phyloP scores from a whole-genome alignment of 116 monocot species.

The Trichopus zeylanicus region DNA sequence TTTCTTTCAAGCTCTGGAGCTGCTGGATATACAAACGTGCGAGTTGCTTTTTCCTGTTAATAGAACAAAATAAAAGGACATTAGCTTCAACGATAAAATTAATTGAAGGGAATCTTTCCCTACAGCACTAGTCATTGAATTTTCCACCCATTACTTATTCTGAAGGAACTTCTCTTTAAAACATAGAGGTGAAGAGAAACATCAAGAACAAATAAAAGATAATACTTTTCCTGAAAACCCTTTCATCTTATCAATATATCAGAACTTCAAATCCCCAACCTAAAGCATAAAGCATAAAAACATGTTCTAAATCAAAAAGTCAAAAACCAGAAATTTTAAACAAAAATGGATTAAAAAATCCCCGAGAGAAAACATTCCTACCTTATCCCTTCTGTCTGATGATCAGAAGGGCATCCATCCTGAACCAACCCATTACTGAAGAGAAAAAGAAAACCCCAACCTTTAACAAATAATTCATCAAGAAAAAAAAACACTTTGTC shows the following conservation, averaged over 20 bases:
- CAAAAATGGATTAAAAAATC: not conserved
- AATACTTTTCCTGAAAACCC: not conserved
- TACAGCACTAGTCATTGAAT: not conserved
- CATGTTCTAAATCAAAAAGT: not conserved
- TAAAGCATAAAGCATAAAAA: not conserved
- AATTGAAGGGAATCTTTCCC: not conserved
- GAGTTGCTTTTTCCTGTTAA: too few species aligned
- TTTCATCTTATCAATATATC: constrained; percentile 11
- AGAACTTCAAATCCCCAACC: not conserved
- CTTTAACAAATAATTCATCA: constrained; percentile 2
- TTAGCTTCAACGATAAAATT: not conserved
- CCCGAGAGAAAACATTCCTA: not conserved
- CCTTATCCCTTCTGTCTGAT: not conserved
- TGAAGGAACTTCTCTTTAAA: not conserved
- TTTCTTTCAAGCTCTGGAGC: not conserved
- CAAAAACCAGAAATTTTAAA: not conserved
- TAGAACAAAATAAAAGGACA: not conserved
- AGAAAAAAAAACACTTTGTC: constrained; percentile 2
- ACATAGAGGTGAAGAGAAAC: not conserved
- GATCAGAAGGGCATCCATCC: not conserved
- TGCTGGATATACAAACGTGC: not conserved
- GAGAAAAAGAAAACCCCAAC: not conserved
- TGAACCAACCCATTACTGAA: not conserved
- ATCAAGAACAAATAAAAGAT: not conserved
- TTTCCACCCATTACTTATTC: not conserved